Evolutionary conservation across 2,329 filamentous ascomycete species (phyloP), one percentile per base, ranked within the genome.

Genomic region (Beauveria sp.): DNA sequence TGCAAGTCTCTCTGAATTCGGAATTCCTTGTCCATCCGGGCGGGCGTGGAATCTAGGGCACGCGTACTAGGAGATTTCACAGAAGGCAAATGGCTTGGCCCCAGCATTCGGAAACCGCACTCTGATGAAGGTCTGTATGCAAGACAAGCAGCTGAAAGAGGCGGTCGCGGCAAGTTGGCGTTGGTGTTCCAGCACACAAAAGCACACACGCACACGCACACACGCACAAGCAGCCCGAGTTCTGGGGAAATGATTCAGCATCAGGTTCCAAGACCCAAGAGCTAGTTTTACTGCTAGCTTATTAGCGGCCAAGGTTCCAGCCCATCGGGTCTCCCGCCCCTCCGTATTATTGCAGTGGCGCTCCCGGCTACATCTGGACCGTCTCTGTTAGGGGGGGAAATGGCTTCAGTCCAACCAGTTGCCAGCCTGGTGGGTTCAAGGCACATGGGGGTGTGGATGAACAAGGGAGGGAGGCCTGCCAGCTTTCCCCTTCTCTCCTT

Each of bases 221-320:
- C 46, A 10, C 24, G 6, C 48, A 26, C n/a, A 40, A 2, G 9
- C 56, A 18, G 24, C 38, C 57, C 42, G 49, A 54, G 58, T 61
- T 42, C 58, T 43, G 58, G 58, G 58, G 50, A 54, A 61, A 54
- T 54, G 58, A 50, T 53, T 53, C 58, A 61, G 58, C 49, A 54
- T 53, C 58, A 53, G 18, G 50, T 53, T 34, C 49, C 48, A 61
- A 42, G 42, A 53, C 56, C 48, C 26, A 60, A 42, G 20, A 28
- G 50, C 28, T 53, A 53, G 50, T 22, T 22, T 40, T 26, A 14
- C 31, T 14, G 31, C 31, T 34, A 34, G 31, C 31, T 34, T 34
- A 14, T 24, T 24, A 46, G 50, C 49, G 58, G 58, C 16, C 40
- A 61, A 61, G 58, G 49, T 61, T 54, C 58, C 58, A 61, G 50